These are phyloP conservation scores for Rhodotorula diobovata DNA, from an alignment of 768 basidiomycete species.

Conservation along the genomic window DNA sequence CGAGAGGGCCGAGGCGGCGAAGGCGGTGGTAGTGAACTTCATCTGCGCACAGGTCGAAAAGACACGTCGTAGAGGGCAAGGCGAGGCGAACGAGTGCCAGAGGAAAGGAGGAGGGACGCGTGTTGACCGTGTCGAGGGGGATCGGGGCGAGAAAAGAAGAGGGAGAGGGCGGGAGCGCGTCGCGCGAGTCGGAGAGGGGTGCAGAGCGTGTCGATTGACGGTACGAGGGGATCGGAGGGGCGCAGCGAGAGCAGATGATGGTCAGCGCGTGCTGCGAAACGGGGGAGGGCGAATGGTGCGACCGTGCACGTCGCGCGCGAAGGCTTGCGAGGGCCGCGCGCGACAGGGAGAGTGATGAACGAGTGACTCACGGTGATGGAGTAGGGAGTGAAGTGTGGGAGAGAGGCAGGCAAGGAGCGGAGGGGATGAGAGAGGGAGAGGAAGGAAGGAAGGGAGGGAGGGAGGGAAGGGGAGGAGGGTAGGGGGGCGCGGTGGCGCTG, in stretches of 20 bases:
- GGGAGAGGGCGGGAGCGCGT: neutral
- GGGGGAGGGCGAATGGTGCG: neutral
- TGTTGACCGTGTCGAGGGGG: neutral
- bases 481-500: too few species aligned
- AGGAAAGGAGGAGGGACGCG: neutral
- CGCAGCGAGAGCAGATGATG: neutral
- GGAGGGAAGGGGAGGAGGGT: too few species aligned
- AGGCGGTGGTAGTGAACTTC: neutral
- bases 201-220: neutral
- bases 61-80: neutral
- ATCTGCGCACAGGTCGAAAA: neutral
- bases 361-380: neutral
- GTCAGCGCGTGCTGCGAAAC: neutral
- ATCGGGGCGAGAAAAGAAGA: neutral
- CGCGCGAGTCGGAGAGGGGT: neutral
- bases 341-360: neutral
- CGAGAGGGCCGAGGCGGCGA: constrained; percentile 20
- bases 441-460: too few species aligned
- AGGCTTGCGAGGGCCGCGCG: neutral
- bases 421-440: too few species aligned
- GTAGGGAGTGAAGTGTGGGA: too few species aligned
- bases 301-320: neutral
- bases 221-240: neutral
- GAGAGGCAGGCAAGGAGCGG: too few species aligned
- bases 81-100: neutral